phyloP scores from a whole-genome alignment of 345 rosid genomes.

The Arabidopsis thaliana region DNA sequence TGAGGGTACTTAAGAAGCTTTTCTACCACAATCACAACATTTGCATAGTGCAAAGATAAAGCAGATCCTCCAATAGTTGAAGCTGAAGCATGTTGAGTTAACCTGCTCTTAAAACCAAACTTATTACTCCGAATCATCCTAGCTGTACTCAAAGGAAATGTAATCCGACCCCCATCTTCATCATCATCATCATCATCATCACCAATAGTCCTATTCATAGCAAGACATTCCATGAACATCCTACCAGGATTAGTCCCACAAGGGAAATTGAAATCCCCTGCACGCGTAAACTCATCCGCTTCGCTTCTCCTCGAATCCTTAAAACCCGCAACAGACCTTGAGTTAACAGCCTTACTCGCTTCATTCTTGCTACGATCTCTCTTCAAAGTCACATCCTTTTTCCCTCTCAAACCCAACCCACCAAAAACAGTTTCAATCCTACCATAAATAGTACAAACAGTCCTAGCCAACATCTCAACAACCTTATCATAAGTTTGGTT shows the following conservation, averaged over 20 bases:
- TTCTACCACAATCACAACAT: conserved; percentile 84
- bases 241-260: conserved; percentile 86
- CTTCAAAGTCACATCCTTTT: conserved; percentile 45
- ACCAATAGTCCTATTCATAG: conserved; percentile 56
- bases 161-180: conserved; percentile 48
- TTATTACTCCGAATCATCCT: conserved; percentile 41
- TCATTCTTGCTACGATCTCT: conserved; percentile 59
- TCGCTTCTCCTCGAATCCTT: conserved; percentile 55
- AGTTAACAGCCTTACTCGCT: conserved; percentile 40
- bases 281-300: conserved; percentile 48
- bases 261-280: conserved; percentile 72
- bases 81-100: conserved; percentile 59
- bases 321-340: conserved; percentile 32
- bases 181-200: conserved; percentile 59
- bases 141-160: conserved; percentile 48
- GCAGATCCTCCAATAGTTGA: conserved; percentile 94
- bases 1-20: conserved; percentile 91
- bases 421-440: conserved; percentile 74
- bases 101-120: conserved; percentile 61
- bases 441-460: conserved; percentile 81
- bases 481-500: conserved; percentile 86
- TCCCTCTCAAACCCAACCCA: conserved; percentile 52
- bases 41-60: conserved; percentile 86
- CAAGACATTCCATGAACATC: conserved; percentile 83
- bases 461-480: conserved; percentile 88